Base-by-base conservation (phyloP, 192 early-diverging fungal species). In the Backusella tarrabulga region DNA sequence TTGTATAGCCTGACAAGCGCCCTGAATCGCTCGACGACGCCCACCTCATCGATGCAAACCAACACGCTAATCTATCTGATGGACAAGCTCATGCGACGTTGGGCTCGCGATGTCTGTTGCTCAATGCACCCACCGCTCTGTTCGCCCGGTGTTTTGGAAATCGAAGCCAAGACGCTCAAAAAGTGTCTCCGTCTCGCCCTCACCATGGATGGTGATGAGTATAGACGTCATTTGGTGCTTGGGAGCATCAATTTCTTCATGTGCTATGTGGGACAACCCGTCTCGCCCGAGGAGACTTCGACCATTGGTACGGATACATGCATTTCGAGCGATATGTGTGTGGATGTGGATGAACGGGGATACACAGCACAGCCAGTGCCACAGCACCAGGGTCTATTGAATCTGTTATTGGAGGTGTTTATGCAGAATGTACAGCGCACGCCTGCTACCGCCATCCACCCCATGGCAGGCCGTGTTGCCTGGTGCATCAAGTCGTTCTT, bases 341-440 rank as follows among this genome's bases (percentile, higher is more conserved):
- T 68, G 0, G 74, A 76, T 68, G 60, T 56, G 1, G 74, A 76
- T 17, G 66, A 40, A 21, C 66, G 67, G 6, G 74, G 74, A 2
- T 68, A 41, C 52, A 1, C 35, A 6, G 67, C 40, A 5, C 32
- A 11, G 9, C 14, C 50, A 11, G 12, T 68, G 2, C n/a, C 19
- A 1, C 11, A 35, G 12, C 36, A 76, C 46, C 36, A 68, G 34
- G 40, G 29, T 11, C 4, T 76, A 5, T 15, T 76, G 12, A 34
- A 44, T 6, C 6, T 76, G 1, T 29, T 68, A 0, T 15, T 76
- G 2, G 74, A 76, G 5, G 41, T 23, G n/a, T 50, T 76, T 34
- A 76, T 76, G 19, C 74, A 76, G 3, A 44, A 44, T 5, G 41
- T 76, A 0, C 74, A 67, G n/a, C 21, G 34, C 23, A 23, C 41